Base-by-base conservation (phyloP, 257 asterid species). In the Solanum medicagineum region DNA sequence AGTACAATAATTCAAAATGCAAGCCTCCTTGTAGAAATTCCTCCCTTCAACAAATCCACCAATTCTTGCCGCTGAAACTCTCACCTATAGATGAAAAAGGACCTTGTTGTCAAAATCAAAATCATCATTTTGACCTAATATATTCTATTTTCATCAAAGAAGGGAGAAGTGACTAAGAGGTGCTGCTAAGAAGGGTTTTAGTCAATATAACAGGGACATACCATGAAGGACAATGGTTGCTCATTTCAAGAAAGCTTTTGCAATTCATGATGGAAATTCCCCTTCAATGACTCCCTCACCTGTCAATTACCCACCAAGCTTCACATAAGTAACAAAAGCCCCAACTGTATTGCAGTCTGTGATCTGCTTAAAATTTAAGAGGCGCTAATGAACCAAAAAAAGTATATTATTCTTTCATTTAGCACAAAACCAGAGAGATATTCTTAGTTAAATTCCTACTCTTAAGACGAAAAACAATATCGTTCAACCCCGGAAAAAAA, bases 281-380 rank as follows among this genome's bases (percentile, higher is more conserved):
- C 88, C 88, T 87, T 87, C 91, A 86, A 84, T 87, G 85, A 93
- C 95, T 92, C 88, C 96, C 94, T 92, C 87, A 91, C 86, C 86
- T 84, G 86, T 84, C 81, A 84, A 69, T 84, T 89, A 86, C 88
- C 92, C 91, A 90, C 85, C 88, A 90, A 86, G 90, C 85, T 85
- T 84, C 87, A 88, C 86, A 88, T 88, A 79, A 89, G 93, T 89
- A 80, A 84, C 66, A 87, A 85, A 59, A 82, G 84, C 83, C 90
- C 90, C 81, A 83, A 83, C 75, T 83, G 42, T 69, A 51, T 32
- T 75, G 40, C 70, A 84, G 32, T 69, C 65, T 84, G 24, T 32
- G 60, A 66, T 83, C n/a, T 83, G 36, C 75, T 83, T 71, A 62
- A 24, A 68, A 26, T 83, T 47, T 65, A 69, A 53, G 80, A 69